Evolutionary conservation across 2,329 filamentous ascomycete genomes (phyloP).

Genomic region (Calonectria ilicicola): DNA sequence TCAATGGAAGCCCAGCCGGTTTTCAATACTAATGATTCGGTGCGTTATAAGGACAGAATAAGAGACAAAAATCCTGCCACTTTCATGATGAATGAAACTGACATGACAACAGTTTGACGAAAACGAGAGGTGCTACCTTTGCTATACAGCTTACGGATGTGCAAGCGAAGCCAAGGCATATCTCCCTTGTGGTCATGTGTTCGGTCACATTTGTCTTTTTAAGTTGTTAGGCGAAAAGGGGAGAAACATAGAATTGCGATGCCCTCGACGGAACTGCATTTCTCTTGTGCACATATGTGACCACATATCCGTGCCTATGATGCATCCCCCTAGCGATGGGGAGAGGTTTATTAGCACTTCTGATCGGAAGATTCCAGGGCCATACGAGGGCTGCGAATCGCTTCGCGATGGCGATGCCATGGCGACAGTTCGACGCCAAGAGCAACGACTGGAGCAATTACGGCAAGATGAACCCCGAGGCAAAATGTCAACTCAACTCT

Average conservation of each 20-base stretch:
- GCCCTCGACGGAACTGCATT: neutral
- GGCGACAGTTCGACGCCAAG: neutral
- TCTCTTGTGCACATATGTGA: neutral
- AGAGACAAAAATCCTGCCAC: neutral
- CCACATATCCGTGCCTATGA: neutral
- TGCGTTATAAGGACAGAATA: neutral
- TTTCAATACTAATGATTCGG: neutral
- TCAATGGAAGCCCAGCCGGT: neutral
- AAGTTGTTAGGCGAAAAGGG: neutral
- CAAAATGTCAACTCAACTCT: neutral
- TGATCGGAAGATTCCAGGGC: neutral
- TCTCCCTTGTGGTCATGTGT: neutral
- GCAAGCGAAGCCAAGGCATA: neutral
- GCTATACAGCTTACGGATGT: neutral
- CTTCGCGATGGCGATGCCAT: neutral
- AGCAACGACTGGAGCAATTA: neutral
- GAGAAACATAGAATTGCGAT: neutral
- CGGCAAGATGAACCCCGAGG: neutral
- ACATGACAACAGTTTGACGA: neutral
- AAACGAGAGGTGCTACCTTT: neutral
- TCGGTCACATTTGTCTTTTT: neutral
- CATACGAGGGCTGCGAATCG: neutral
- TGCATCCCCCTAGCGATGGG: neutral
- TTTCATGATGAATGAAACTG: neutral
- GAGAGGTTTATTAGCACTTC: neutral